phyloP scores from a whole-genome alignment of 1,284 basidiomycete species.

The Moesziomyces sp. region DNA sequence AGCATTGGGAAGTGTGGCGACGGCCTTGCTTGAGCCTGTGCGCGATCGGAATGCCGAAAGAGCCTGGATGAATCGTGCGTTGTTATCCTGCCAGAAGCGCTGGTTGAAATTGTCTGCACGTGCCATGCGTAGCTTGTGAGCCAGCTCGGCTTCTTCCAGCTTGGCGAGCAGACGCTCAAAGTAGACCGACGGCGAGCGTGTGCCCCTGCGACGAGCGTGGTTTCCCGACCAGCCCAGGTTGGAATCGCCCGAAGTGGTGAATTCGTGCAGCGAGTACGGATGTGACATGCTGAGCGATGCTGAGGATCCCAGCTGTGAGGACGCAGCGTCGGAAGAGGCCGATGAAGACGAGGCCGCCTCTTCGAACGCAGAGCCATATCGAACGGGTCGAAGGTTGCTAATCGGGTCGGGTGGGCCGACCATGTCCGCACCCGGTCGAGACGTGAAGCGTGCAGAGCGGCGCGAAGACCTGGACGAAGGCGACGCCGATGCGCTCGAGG shows the following conservation, averaged over 20 bases:
- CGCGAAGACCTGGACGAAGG: slow-evolving; percentile 12
- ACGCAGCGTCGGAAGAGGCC: slow-evolving; percentile 6
- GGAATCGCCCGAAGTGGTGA: slow-evolving; percentile 34
- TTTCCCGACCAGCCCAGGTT: slow-evolving; percentile 6
- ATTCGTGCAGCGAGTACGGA: slow-evolving; percentile 63
- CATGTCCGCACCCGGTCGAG: slow-evolving; percentile 42
- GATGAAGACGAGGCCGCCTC: slow-evolving; percentile 9
- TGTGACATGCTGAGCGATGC: slow-evolving; percentile 41
- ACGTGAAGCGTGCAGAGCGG: slow-evolving; percentile 37
- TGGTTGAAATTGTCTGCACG: slow-evolving; percentile 63
- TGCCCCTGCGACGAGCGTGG: not conserved
- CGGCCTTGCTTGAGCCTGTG: slow-evolving; percentile 32
- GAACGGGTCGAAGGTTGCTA: slow-evolving; percentile 61
- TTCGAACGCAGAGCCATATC: slow-evolving; percentile 56
- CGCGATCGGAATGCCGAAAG: slow-evolving; percentile 43
- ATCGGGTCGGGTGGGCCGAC: slow-evolving; percentile 62
- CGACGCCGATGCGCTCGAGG: slow-evolving; percentile 3
- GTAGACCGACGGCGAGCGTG: slow-evolving; percentile 35
- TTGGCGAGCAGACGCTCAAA: slow-evolving; percentile 41
- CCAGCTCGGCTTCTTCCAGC: slow-evolving; percentile 60
- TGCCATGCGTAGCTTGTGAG: slow-evolving; percentile 53
- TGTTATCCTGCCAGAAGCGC: slow-evolving; percentile 66
- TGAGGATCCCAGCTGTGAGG: not conserved
- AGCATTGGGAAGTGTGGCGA: slow-evolving; percentile 17
- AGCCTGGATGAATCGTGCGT: slow-evolving; percentile 59